Percentiles rank a stretch among this genome's conserved stretches.
Conservation (phyloP, 176 grass and related monocot genomes). For the Triticum timopheevii region DNA sequence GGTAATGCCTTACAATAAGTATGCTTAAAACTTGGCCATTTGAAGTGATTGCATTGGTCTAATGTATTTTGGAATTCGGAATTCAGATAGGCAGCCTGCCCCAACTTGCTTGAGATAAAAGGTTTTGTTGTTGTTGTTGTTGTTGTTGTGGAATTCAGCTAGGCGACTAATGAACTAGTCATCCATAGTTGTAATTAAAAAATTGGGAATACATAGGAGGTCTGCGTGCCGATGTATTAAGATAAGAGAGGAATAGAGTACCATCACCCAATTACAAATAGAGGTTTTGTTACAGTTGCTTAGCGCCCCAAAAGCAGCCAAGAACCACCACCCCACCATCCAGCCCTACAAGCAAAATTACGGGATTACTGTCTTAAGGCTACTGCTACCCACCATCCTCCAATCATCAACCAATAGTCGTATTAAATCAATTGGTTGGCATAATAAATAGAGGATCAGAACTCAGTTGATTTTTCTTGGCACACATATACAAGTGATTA, state of each 20-base stretch:
- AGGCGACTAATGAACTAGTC: not conserved
- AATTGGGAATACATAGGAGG: too few relatives aligned
- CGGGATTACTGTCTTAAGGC: too few relatives aligned
- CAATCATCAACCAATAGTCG: not conserved
- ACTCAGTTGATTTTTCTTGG: not conserved
- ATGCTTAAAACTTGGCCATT: not conserved
- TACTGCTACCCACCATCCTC: too few relatives aligned
- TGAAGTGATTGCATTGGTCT: not conserved
- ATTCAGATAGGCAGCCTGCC: not conserved
- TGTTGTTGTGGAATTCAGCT: not conserved
- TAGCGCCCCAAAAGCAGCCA: too few relatives aligned
- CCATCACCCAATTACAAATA: too few relatives aligned
- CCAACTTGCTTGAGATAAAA: not conserved
- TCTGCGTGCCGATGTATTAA: too few relatives aligned
- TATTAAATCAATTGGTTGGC: not conserved
- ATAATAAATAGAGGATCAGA: not conserved
- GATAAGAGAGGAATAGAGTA: too few relatives aligned
- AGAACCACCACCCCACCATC: too few relatives aligned
- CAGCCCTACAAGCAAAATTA: too few relatives aligned
- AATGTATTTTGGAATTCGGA: not conserved
- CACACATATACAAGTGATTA: not conserved
- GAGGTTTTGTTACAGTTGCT: too few relatives aligned
- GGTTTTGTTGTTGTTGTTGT: too few relatives aligned
- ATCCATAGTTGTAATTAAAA: not conserved
- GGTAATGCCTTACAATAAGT: not conserved